Evolutionary conservation across 2,329 filamentous ascomycete species (phyloP).

Genomic region (Ophiostoma perfectum): DNA sequence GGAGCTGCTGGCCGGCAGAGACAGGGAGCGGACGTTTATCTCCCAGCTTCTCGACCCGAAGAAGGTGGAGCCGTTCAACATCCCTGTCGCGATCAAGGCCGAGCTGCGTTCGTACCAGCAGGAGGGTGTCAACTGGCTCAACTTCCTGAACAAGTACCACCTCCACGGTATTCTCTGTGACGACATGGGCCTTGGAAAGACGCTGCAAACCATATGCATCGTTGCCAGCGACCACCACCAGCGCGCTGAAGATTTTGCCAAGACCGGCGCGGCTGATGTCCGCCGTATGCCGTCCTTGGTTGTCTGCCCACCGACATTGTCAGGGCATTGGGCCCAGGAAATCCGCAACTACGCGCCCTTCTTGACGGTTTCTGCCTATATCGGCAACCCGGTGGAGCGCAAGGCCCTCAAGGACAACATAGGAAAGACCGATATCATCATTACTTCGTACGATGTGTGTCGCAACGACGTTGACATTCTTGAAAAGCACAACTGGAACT

Average conservation of each 20-base stretch:
- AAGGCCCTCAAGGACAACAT: constrained; percentile 64
- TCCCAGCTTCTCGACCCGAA: constrained; percentile 92
- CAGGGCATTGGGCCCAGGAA: constrained; percentile 98
- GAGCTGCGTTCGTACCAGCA: constrained; percentile 96
- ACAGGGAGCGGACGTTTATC: constrained; percentile 94
- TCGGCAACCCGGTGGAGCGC: constrained; percentile 79
- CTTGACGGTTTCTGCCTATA: constrained; percentile 81
- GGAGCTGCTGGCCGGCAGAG: constrained; percentile 80
- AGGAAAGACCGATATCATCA: constrained; percentile 78
- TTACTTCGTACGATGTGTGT: constrained; percentile 97
- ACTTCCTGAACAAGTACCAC: constrained; percentile 97
- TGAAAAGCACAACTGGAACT: constrained; percentile 81
- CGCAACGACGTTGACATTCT: constrained; percentile 89
- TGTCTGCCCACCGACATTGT: constrained; percentile 90
- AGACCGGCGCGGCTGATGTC: constrained; percentile 71
- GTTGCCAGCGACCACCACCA: constrained; percentile 96
- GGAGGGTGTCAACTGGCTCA: constrained; percentile 97
- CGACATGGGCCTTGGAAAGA: constrained; percentile 98
- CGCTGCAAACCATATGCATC: constrained; percentile 93
- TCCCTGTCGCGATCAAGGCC: constrained; percentile 95
- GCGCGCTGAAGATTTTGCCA: constrained; percentile 81
- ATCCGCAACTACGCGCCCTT: constrained; percentile 95
- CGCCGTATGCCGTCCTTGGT: constrained; percentile 84
- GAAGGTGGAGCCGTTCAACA: constrained; percentile 89
- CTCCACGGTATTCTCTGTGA: constrained; percentile 97